These are phyloP conservation scores for Neurospora tetraspora DNA, from an alignment of 495 filamentous ascomycete genomes.

Conservation along the genomic window DNA sequence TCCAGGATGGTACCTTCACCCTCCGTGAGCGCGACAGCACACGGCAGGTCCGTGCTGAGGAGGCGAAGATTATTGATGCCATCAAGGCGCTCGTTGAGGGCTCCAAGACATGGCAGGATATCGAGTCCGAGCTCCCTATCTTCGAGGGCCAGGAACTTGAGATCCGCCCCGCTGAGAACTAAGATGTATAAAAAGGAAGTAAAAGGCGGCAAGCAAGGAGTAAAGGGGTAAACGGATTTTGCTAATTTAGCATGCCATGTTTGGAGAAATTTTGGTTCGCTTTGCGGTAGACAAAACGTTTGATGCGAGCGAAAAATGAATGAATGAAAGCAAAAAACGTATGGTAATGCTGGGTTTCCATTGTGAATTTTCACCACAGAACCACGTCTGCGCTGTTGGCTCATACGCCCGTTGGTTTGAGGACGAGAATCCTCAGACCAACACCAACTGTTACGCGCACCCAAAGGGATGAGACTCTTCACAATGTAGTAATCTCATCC, in stretches of 20 bases:
- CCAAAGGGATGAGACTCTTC: background rate
- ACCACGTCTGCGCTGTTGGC: background rate
- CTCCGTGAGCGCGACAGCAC: slow-evolving; percentile 63
- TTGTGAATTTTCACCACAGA: background rate
- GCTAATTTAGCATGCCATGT: background rate
- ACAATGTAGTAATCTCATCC: background rate
- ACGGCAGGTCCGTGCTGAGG: slow-evolving; percentile 56
- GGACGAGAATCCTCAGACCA: background rate
- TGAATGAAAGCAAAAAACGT: background rate
- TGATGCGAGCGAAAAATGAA: background rate
- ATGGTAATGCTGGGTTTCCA: background rate
- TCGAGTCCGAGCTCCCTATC: slow-evolving; percentile 47
- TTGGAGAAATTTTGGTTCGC: background rate
- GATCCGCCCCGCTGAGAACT: slow-evolving; percentile 3
- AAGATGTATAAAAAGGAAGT: background rate
- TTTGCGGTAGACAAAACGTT: background rate
- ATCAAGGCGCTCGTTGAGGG: slow-evolving; percentile 49
- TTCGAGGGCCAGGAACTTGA: slow-evolving; percentile 49
- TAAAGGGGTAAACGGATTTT: background rate
- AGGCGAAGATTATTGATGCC: slow-evolving; percentile 53
- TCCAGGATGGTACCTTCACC: slow-evolving; percentile 62
- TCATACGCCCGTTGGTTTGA: background rate
- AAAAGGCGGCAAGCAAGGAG: background rate
- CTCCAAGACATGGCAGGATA: slow-evolving; percentile 50
- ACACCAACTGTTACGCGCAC: background rate